Evolutionary conservation across 2,329 filamentous ascomycete genomes (phyloP).

Genomic region (Colletotrichum tabaci): DNA sequence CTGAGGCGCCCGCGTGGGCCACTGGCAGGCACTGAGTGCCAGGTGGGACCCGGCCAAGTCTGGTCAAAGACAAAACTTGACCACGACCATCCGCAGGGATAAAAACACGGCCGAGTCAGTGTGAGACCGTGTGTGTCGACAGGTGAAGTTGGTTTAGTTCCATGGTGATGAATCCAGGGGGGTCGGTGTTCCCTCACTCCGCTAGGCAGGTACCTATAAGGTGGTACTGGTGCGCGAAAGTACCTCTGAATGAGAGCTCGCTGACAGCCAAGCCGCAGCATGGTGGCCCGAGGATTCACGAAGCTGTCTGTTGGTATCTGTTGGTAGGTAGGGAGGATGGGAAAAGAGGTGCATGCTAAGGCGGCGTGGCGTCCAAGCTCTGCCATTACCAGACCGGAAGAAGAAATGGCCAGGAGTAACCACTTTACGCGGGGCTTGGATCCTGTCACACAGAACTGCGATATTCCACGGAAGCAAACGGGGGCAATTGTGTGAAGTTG

Average conservation of each 20-base stretch:
- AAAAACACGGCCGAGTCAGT: constrained; percentile 24
- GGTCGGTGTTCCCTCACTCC: constrained; percentile 15
- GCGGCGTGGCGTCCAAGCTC: constrained; percentile 38
- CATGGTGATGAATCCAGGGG: constrained; percentile 20
- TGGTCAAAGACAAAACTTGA: constrained; percentile 13
- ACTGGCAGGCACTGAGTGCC: constrained; percentile 31
- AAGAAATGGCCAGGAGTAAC: constrained; percentile 39
- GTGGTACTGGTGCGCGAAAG: neutral
- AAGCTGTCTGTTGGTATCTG: constrained; percentile 26
- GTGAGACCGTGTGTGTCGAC: neutral
- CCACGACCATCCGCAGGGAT: constrained; percentile 39
- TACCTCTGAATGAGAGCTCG: constrained; percentile 30
- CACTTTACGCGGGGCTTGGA: constrained; percentile 38
- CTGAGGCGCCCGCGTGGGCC: neutral
- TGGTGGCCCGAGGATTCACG: constrained; percentile 16
- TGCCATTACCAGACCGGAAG: constrained; percentile 24
- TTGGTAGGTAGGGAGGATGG: too few relatives aligned
- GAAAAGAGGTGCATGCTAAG: constrained; percentile 18
- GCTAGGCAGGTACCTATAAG: constrained; percentile 3
- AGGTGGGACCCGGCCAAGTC: constrained; percentile 19
- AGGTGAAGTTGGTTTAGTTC: constrained; percentile 6
- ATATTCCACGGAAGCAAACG: neutral
- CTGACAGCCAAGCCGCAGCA: constrained; percentile 8
- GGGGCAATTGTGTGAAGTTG: neutral
- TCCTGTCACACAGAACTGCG: constrained; percentile 2